Base-by-base conservation (phyloP, 169 alveolate genomes). In the Plasmodium knowlesi region DNA sequence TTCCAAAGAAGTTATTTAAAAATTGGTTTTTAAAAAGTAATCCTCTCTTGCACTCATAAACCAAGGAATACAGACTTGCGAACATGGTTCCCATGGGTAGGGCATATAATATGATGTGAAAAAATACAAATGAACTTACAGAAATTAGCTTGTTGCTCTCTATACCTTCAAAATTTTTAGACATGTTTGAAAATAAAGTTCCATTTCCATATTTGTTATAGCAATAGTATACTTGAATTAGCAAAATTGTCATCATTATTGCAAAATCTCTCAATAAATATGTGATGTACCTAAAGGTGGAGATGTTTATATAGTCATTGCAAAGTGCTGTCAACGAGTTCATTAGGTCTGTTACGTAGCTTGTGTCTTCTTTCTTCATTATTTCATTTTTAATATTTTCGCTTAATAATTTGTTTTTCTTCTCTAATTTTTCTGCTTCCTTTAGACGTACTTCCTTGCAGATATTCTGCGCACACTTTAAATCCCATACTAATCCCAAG, bases 401-500 rank as follows among this genome's bases (percentile, higher is more conserved):
- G 71, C 94, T 88, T 88, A 88, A 79, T 61, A 67, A 25, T 88
- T 88, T 88, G 72, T 76, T 88, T 88, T 85, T 88, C 76, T 88
- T 57, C 50, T 88, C 94, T 79, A 88, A 28, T 79, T 88, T 88
- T 57, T 61, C 30, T n/a, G 82, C 34, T 79, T 88, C 94, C 82
- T 85, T 88, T 79, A 88, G 71, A 57, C 94, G 57, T 16, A 88
- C 94, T 61, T 76, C 94, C 72, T 79, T 88, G 82, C 94, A 88
- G 43, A 88, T 88, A 88, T 88, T 76, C 41, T 88, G 82, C 32
- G 94, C 94, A 37, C 83, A 79, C 67, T 88, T 88, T 43, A 88
- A 88, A 79, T 88, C 94, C 94, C 94, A 88, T 88, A 88, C 94
- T 79, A 88, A 88, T 79, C 94, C 94, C 84, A 88, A 88, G 82